Evolutionary conservation across 148 eudicot species (phyloP).

Genomic region (Drosera capensis): DNA sequence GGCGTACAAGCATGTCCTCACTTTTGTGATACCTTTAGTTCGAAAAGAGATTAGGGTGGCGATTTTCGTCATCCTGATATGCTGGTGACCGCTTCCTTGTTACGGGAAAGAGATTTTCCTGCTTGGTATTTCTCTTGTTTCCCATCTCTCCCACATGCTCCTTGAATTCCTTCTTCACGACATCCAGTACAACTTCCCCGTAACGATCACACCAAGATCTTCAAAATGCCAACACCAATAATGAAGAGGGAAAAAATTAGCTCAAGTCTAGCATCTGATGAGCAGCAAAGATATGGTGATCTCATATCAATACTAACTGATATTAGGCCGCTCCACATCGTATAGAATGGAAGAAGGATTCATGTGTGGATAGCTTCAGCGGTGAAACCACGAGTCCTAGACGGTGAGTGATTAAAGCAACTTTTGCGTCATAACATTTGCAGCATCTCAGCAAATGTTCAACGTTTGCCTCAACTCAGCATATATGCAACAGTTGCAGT

Average conservation of each 20-base stretch:
- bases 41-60: slow-evolving; percentile 60
- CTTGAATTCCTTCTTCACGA: slow-evolving; percentile 59
- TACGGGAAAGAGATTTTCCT: slow-evolving; percentile 31
- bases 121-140: slow-evolving; percentile 15
- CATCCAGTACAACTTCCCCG: slow-evolving; percentile 50
- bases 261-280: not conserved
- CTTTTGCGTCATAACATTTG: not conserved
- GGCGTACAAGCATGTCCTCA: no score
- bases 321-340: no score
- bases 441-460: not conserved
- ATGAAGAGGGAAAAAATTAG: not conserved
- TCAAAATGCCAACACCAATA: not conserved
- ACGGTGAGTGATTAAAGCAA: no score
- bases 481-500: not conserved
- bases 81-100: slow-evolving; percentile 78
- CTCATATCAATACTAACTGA: no score
- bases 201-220: slow-evolving; percentile 70
- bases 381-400: no score
- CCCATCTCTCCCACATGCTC: slow-evolving; percentile 48
- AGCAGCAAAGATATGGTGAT: no score
- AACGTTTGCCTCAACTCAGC: not conserved
- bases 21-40: no score
- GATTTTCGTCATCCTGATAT: slow-evolving; percentile 56
- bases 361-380: no score
- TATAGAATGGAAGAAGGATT: no score